A percentile compares a stretch with the other conserved stretches of the same genome.
These are phyloP conservation scores for Suhomyces pyralidae DNA, from an alignment of 805 yeast species.

Conservation along the genomic window DNA sequence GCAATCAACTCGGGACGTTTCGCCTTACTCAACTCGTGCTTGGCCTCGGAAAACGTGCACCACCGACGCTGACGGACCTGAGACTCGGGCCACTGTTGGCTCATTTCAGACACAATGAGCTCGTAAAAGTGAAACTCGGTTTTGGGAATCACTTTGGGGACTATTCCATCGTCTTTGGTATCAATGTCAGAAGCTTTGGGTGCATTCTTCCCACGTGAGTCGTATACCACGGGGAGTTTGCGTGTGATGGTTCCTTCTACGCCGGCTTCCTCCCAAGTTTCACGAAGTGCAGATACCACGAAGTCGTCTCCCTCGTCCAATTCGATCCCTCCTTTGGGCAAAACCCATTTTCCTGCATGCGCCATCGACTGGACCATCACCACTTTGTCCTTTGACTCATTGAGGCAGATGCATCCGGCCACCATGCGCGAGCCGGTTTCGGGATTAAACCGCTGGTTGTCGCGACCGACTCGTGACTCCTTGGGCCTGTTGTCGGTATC, in stretches of 20 bases:
- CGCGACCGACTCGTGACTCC: conserved; percentile 49
- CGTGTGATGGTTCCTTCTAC: conserved; percentile 60
- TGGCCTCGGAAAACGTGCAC: conserved; percentile 70
- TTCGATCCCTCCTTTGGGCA: conserved; percentile 97
- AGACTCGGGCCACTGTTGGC: conserved; percentile 74
- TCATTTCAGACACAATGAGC: conserved; percentile 56
- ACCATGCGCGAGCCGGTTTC: conserved; percentile 78
- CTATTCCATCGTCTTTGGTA: conserved; percentile 28
- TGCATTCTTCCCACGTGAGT: conserved; percentile 42
- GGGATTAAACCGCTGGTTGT: conserved; percentile 55
- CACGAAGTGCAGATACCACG: conserved; percentile 65
- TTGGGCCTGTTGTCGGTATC: not conserved
- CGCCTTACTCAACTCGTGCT: conserved; percentile 52
- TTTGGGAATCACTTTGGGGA: conserved; percentile 53
- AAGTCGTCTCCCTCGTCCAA: conserved; percentile 61
- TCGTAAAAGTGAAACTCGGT: conserved; percentile 90
- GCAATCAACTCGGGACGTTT: conserved; percentile 65
- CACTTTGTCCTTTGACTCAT: conserved; percentile 54
- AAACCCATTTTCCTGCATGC: conserved; percentile 70
- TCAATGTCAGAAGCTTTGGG: conserved; percentile 24
- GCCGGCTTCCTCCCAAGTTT: conserved; percentile 98
- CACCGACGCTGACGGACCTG: conserved; percentile 63
- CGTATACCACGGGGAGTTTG: conserved; percentile 65
- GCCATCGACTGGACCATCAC: conserved; percentile 77
- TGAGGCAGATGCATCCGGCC: conserved; percentile 85